Percentiles rank a stretch among this genome's conserved stretches.
phyloP scores from a whole-genome alignment of 352 stramenopile species.

The Globisporangium apiculatum region DNA sequence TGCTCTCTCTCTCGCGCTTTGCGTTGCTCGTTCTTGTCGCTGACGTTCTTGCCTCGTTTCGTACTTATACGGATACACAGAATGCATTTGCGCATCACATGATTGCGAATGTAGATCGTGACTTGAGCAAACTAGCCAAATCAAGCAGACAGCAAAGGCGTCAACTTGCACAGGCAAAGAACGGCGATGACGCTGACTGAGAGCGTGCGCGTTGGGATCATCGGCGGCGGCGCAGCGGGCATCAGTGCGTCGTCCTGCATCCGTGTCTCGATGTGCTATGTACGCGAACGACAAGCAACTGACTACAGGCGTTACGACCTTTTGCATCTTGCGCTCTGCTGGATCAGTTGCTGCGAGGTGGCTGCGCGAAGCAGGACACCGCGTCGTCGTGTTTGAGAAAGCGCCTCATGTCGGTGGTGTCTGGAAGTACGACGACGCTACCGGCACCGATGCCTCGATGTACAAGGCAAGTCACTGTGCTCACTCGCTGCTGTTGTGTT shows the following conservation, averaged over 20 bases:
- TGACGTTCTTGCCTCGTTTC: too few relatives aligned
- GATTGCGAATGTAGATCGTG: too few relatives aligned
- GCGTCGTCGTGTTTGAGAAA: constrained; percentile 74
- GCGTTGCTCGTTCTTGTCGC: too few relatives aligned
- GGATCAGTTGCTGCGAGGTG: constrained; percentile 57
- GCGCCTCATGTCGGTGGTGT: constrained; percentile 49
- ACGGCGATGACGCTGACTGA: neutral
- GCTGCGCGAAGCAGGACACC: constrained; percentile 54
- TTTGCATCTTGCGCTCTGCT: constrained; percentile 2
- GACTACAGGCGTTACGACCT: neutral
- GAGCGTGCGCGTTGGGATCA: constrained; percentile 43
- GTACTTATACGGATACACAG: too few relatives aligned
- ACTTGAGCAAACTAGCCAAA: too few relatives aligned
- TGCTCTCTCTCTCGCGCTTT: too few relatives aligned
- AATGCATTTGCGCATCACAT: too few relatives aligned
- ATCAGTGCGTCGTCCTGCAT: constrained; percentile 41
- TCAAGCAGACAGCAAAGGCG: too few relatives aligned
- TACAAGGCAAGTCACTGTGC: constrained; percentile 39
- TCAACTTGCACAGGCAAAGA: neutral
- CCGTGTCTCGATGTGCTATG: neutral
- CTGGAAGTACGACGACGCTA: constrained; percentile 68
- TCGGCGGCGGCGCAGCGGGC: constrained; percentile 64
- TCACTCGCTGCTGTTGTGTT: neutral
- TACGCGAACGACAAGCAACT: too few relatives aligned
- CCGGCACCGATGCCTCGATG: constrained; percentile 42